Evolutionary conservation across 202 grass and related monocot genomes (phyloP).

Genomic region (Carex arenaria): DNA sequence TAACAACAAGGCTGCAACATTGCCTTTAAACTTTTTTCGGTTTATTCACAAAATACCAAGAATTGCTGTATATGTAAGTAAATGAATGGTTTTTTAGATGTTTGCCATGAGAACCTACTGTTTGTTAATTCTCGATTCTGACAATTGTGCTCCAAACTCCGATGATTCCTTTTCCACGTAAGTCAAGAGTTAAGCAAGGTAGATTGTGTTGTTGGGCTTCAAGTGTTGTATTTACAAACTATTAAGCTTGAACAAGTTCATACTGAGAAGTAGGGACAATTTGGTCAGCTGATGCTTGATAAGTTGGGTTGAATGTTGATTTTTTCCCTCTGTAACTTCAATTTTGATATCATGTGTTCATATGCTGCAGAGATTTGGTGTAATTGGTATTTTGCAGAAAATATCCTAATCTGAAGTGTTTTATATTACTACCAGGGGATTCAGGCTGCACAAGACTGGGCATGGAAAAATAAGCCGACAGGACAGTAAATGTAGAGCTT

Average conservation of each 20-base stretch:
- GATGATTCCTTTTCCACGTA: background rate
- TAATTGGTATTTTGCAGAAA: background rate
- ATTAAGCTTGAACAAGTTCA: background rate
- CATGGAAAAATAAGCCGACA: constrained; percentile 64
- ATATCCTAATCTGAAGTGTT: background rate
- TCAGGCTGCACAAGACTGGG: constrained; percentile 65
- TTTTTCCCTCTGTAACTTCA: no score
- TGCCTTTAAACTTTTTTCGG: constrained; percentile 12
- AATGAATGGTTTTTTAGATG: background rate
- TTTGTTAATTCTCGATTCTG: background rate
- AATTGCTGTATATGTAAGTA: background rate
- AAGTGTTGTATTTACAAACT: background rate
- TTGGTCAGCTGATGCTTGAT: background rate
- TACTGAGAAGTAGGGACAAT: background rate
- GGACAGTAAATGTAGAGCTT: constrained; percentile 20
- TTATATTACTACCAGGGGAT: constrained; percentile 41
- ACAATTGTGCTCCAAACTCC: background rate
- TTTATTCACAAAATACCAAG: constrained; percentile 13
- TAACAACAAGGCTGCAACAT: background rate
- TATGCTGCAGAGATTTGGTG: background rate
- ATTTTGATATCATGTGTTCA: no score
- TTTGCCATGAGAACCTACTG: background rate
- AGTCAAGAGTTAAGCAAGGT: background rate
- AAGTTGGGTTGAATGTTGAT: background rate
- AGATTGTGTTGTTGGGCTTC: background rate